A percentile compares a stretch with the other conserved stretches of the same genome.
phyloP scores from a whole-genome alignment of 2,329 filamentous ascomycete genomes.

The Podosphaera fusca region DNA sequence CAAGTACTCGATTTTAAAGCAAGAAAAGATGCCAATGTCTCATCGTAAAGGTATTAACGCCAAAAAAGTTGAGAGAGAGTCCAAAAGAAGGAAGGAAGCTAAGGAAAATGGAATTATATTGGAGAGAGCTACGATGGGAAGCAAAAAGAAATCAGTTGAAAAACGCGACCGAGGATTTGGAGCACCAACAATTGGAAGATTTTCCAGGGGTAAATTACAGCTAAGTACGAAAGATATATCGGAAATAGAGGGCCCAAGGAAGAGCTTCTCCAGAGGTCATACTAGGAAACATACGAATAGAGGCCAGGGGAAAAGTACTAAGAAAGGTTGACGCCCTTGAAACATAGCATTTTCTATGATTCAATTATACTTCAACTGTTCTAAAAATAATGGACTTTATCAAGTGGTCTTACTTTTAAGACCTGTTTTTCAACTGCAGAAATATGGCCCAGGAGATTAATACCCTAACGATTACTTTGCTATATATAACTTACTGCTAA shows the following conservation, averaged over 20 bases:
- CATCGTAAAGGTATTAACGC: slow-evolving; percentile 65
- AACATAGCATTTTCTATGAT: too few relatives aligned
- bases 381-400: too few relatives aligned
- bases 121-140: slow-evolving; percentile 28
- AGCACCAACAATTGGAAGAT: slow-evolving; percentile 55
- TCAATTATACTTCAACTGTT: too few relatives aligned
- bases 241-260: slow-evolving; percentile 36
- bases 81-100: slow-evolving; percentile 52
- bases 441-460: too few relatives aligned
- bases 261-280: slow-evolving; percentile 14
- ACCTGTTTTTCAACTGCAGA: too few relatives aligned
- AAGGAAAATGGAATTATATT: slow-evolving; percentile 78
- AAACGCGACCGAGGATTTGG: slow-evolving; percentile 40
- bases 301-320: too few relatives aligned
- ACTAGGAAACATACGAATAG: too few relatives aligned
- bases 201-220: slow-evolving; percentile 56
- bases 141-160: slow-evolving; percentile 19
- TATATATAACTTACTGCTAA: too few relatives aligned
- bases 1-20: slow-evolving; percentile 49
- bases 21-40: slow-evolving; percentile 73
- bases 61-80: slow-evolving; percentile 41
- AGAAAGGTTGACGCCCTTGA: too few relatives aligned
- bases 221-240: slow-evolving; percentile 57
- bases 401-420: too few relatives aligned
- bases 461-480: too few relatives aligned